Conservation (phyloP, 208 protist species). For the Naegleria fowleri region DNA sequence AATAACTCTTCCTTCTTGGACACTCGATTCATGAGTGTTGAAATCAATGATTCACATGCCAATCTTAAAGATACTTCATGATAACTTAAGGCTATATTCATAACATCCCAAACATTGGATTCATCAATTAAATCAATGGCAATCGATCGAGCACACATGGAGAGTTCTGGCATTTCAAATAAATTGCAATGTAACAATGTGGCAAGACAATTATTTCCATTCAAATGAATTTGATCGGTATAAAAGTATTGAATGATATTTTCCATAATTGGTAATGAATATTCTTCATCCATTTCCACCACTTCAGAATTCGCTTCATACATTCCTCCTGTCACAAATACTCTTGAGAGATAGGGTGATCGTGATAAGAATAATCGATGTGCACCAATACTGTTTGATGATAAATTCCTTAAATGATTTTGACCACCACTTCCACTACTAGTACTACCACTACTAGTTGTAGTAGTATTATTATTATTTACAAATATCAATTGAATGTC, state of each 20-base stretch:
- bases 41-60: neutral
- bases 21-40: no score
- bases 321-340: neutral
- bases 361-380: neutral
- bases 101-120: neutral
- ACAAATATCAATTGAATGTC: neutral
- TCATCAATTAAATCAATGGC: neutral
- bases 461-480: neutral
- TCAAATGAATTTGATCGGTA: neutral
- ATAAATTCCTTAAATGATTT: no score
- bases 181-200: neutral
- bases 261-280: neutral
- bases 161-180: neutral
- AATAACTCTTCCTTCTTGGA: no score
- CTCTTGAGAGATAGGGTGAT: neutral
- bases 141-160: neutral
- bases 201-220: neutral
- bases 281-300: neutral
- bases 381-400: neutral
- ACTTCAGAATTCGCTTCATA: neutral
- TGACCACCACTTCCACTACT: no score
- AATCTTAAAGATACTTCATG: neutral
- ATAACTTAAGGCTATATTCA: neutral
- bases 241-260: neutral
- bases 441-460: no score